Percentiles rank a stretch among this genome's conserved stretches.
These are phyloP conservation scores for Teunomyces funiuensis DNA, from an alignment of 805 yeast genomes.

Conservation along the genomic window DNA sequence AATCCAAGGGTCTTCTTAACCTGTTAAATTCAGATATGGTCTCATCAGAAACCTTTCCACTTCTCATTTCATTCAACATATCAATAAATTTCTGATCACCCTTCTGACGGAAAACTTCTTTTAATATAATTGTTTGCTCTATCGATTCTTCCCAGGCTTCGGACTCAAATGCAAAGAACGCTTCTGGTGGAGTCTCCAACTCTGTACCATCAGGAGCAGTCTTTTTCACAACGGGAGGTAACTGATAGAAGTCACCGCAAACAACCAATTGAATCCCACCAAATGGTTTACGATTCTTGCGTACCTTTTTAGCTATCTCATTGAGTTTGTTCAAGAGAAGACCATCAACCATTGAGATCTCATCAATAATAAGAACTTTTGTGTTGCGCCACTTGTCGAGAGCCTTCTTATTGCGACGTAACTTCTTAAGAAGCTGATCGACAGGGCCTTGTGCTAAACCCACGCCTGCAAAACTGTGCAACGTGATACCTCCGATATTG, in stretches of 20 bases:
- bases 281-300: conserved; percentile 54
- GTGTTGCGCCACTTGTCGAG: conserved; percentile 53
- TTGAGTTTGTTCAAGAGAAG: conserved; percentile 62
- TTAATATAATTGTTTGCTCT: conserved; percentile 54
- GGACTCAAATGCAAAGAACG: conserved; percentile 64
- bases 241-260: conserved; percentile 80
- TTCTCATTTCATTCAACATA: conserved; percentile 75
- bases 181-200: conserved; percentile 13
- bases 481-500: conserved; percentile 75
- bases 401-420: conserved; percentile 52
- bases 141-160: conserved; percentile 61
- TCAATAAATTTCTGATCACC: conserved; percentile 68
- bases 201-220: conserved; percentile 30
- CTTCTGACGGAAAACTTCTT: conserved; percentile 72
- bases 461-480: conserved; percentile 76
- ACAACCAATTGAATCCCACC: conserved; percentile 78
- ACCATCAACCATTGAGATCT: conserved; percentile 79
- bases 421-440: conserved; percentile 47
- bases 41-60: conserved; percentile 53
- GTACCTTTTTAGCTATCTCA: conserved; percentile 52
- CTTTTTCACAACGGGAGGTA: conserved; percentile 65
- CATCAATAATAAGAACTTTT: conserved; percentile 70
- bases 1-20: conserved; percentile 50
- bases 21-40: conserved; percentile 51
- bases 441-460: conserved; percentile 65